Percentiles rank a stretch among this genome's conserved stretches.
phyloP scores from a whole-genome alignment of 2,329 filamentous ascomycete species.

The Colletotrichum trifolii region DNA sequence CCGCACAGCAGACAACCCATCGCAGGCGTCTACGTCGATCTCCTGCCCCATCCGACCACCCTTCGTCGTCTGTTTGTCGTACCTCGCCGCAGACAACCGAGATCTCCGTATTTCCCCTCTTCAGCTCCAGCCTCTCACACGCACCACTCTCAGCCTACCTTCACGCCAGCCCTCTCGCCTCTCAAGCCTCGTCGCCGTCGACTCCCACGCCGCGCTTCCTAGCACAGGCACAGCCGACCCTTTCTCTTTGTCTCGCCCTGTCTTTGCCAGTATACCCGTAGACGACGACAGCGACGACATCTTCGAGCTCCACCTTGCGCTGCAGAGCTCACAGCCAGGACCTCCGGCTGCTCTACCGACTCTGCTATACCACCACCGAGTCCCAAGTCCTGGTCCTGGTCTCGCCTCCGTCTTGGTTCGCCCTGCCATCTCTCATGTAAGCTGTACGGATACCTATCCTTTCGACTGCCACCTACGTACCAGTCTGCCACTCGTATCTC shows the following conservation, averaged over 20 bases:
- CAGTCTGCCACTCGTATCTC: not conserved
- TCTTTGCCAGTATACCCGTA: not conserved
- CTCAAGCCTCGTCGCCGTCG: not conserved
- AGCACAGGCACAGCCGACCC: conserved; percentile 16
- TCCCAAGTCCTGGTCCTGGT: no score
- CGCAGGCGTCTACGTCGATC: conserved; percentile 9
- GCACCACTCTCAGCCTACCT: not conserved
- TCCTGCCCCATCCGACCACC: conserved; percentile 20
- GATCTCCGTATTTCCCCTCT: conserved; percentile 32
- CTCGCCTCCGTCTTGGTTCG: no score
- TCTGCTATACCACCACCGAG: no score
- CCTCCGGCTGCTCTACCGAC: no score
- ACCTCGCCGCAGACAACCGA: conserved; percentile 34
- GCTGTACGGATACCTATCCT: not conserved
- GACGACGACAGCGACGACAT: not conserved
- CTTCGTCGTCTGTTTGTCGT: conserved; percentile 24
- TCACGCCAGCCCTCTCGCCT: not conserved
- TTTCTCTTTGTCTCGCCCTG: conserved; percentile 28
- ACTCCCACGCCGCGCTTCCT: conserved; percentile 7
- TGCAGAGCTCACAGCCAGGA: no score
- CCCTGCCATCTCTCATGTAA: no score
- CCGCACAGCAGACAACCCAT: not conserved
- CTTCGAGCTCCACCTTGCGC: conserved; percentile 12
- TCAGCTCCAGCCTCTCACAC: conserved; percentile 4
- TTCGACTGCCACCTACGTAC: not conserved